phyloP scores from a whole-genome alignment of 768 basidiomycete genomes.

The Suillus occidentalis region DNA sequence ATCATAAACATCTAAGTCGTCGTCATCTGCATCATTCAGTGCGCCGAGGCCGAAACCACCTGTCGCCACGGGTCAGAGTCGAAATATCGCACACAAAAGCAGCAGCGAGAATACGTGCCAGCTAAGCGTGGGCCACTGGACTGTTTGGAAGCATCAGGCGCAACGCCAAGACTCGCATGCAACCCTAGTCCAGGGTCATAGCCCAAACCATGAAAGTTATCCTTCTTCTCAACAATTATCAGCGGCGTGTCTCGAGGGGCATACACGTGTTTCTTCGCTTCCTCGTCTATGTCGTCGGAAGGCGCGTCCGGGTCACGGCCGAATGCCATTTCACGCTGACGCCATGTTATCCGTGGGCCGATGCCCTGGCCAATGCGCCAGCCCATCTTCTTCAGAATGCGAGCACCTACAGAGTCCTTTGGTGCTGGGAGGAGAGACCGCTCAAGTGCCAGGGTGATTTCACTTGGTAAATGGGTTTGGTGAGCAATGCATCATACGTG shows the following conservation, averaged over 20 bases:
- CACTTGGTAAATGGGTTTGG: constrained; percentile 38
- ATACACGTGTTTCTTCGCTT: constrained; percentile 84
- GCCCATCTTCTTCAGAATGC: constrained; percentile 92
- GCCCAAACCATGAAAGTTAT: constrained; percentile 80
- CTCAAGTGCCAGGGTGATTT: constrained; percentile 62
- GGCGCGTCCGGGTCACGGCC: constrained; percentile 40
- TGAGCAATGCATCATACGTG: constrained; percentile 4
- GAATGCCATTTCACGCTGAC: constrained; percentile 74
- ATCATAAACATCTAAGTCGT: constrained; percentile 87
- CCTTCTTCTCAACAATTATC: constrained; percentile 63
- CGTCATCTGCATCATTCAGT: constrained; percentile 91
- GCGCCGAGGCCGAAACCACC: constrained; percentile 90
- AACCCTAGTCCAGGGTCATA: constrained; percentile 67
- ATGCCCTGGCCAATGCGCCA: constrained; percentile 94
- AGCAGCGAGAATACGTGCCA: constrained; percentile 37
- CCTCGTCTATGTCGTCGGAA: constrained; percentile 63
- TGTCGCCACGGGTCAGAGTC: constrained; percentile 26
- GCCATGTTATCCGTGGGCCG: constrained; percentile 82
- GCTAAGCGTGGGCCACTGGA: constrained; percentile 54
- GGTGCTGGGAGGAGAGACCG: constrained; percentile 70
- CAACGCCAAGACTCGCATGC: constrained; percentile 53
- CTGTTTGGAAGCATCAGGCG: constrained; percentile 20
- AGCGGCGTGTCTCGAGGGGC: constrained; percentile 79
- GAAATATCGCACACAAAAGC: background rate
- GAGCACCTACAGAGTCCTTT: constrained; percentile 78